Conservation (phyloP, 306 rosid genomes). For the Biancaea sappan region DNA sequence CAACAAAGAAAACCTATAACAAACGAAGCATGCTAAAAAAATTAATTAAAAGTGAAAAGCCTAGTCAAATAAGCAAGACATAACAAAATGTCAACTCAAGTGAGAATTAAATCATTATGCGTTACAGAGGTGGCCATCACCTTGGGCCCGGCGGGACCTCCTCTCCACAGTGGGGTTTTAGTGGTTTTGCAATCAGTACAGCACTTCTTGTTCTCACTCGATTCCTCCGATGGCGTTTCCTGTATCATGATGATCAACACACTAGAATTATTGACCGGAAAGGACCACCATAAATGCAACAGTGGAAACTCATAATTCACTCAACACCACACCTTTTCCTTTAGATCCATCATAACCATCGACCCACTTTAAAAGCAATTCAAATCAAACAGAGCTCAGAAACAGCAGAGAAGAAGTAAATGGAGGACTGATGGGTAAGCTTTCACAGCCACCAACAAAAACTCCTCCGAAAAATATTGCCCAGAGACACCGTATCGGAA, state of each 20-base stretch:
- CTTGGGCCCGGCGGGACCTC: slow-evolving; percentile 87
- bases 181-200: slow-evolving; percentile 72
- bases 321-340: slow-evolving; percentile 39
- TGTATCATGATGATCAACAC: slow-evolving; percentile 15
- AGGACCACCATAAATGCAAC: background rate
- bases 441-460: background rate
- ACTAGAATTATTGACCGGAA: background rate
- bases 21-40: background rate
- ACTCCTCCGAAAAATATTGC: background rate
- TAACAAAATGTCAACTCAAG: background rate
- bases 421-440: background rate
- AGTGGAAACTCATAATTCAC: slow-evolving; percentile 18
- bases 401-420: background rate
- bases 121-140: slow-evolving; percentile 29
- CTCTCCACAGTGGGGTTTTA: slow-evolving; percentile 84
- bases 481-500: background rate
- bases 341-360: slow-evolving; percentile 49
- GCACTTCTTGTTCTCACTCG: slow-evolving; percentile 42
- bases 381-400: background rate
- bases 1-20: background rate
- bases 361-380: background rate
- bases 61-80: background rate
- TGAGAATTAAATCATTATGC: background rate
- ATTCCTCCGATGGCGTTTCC: slow-evolving; percentile 43
- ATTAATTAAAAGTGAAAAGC: background rate